Evolutionary conservation across 2,329 filamentous ascomycete genomes (phyloP).

Genomic region (Microdochium trichocladiopsis): DNA sequence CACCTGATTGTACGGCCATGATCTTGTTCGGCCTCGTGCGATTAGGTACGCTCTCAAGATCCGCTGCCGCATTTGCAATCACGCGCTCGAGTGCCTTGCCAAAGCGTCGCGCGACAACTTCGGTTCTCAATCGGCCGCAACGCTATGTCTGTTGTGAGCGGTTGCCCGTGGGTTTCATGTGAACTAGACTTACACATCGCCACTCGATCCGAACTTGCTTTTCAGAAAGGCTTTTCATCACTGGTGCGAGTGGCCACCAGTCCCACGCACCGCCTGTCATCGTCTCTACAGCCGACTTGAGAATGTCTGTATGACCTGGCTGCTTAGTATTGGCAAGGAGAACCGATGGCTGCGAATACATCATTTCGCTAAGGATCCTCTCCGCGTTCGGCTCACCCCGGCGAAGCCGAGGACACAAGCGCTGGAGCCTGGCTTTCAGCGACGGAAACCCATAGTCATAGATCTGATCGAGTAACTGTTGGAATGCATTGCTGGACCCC

Average conservation of each 20-base stretch:
- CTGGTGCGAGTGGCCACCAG: neutral
- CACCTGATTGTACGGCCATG: no score
- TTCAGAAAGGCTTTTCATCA: neutral
- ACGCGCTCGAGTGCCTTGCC: neutral
- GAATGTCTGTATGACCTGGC: neutral
- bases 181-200: neutral
- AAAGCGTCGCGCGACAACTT: neutral
- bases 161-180: neutral
- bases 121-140: neutral
- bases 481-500: neutral
- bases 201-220: neutral
- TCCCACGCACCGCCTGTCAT: neutral
- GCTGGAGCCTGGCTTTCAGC: neutral
- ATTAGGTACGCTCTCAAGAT: neutral
- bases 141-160: neutral
- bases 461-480: neutral
- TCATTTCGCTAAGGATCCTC: neutral
- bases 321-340: neutral
- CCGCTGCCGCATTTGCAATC: neutral
- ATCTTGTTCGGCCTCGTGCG: neutral
- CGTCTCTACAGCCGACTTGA: neutral
- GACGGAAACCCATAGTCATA: neutral
- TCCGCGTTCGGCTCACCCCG: neutral
- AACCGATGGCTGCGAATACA: neutral
- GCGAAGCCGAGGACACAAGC: neutral